Evolutionary conservation across 768 basidiomycete species (phyloP), one percentile per base, ranked within the genome.

Genomic region (Sporobolomyces pararoseus): DNA sequence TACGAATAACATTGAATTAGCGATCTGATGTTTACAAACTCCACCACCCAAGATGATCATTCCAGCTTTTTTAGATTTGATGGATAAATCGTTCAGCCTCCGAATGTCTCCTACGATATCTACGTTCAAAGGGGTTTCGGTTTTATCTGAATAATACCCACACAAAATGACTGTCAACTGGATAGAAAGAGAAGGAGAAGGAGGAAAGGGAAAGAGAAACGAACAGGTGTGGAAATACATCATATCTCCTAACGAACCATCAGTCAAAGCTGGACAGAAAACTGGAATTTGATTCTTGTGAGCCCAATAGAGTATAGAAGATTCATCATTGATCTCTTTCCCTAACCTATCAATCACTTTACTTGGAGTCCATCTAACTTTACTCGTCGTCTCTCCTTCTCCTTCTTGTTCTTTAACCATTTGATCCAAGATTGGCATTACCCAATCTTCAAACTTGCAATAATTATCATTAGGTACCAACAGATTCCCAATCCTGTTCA

Each of bases 231-330:
- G 96, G 79, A 98, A 98, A 81, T 97, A 99, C 46, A 98, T 88
- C 94, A 98, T 97, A 79, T 99, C 96, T 65, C 96, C 96, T 65
- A 99, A 84, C 0, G 96, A 98, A 16, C 96, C 96, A 77, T 99
- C 96, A 32, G 96, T 99, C 55, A 99, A 81, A 1, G 96, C 96
- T 29, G 96, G 96, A 79, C 96, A 99, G 81, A 97, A 99, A 54
- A 98, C 92, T 12, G 96, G 96, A 65, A 98, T 98, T 75, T 97
- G 83, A 80, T 99, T 98, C 96, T 96, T 98, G 79, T 92, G 96
- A 46, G 94, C 94, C 96, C 96, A 99, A 78, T 98, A 97, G 78
- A 98, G 96, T 66, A 98, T 91, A 68, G 92, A 95, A 77, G 93
- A 89, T 81, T 97, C 96, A 78, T 97, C 87, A 79, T 96, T 83